Percentiles rank a stretch among this genome's conserved stretches.
Conservation (phyloP, 495 filamentous ascomycete species). For the Patellaria atrata region DNA sequence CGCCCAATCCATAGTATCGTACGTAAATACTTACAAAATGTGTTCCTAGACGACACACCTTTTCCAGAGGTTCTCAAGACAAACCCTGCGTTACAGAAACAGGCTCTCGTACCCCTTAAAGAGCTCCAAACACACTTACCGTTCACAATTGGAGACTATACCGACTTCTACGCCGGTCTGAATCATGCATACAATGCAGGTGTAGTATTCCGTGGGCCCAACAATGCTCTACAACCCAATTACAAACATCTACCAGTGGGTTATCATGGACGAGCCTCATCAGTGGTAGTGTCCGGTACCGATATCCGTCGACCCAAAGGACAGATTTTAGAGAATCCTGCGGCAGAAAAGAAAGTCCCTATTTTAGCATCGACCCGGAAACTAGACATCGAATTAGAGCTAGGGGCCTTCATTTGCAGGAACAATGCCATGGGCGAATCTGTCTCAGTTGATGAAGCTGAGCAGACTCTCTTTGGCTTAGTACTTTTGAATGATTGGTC, state of each 20-base stretch:
- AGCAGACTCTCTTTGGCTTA: slow-evolving; percentile 68
- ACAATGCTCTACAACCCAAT: slow-evolving; percentile 74
- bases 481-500: slow-evolving; percentile 95
- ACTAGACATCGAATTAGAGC: slow-evolving; percentile 78
- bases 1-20: slow-evolving; percentile 56
- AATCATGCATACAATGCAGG: slow-evolving; percentile 81
- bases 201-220: slow-evolving; percentile 64
- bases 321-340: slow-evolving; percentile 57
- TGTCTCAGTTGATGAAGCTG: slow-evolving; percentile 43
- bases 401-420: slow-evolving; percentile 66
- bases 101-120: slow-evolving; percentile 39
- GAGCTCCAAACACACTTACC: slow-evolving; percentile 62
- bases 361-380: slow-evolving; percentile 47
- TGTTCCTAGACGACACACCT: slow-evolving; percentile 49
- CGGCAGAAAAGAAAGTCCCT: slow-evolving; percentile 44
- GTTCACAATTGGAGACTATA: slow-evolving; percentile 86
- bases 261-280: slow-evolving; percentile 34
- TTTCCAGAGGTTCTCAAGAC: slow-evolving; percentile 44
- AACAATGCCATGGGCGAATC: slow-evolving; percentile 50
- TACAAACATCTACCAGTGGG: slow-evolving; percentile 84
- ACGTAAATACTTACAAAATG: slow-evolving; percentile 54
- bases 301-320: slow-evolving; percentile 60
- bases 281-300: slow-evolving; percentile 30
- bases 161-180: slow-evolving; percentile 89
- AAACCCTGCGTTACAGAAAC: slow-evolving; percentile 37